Base-by-base conservation (phyloP, 2,329 filamentous ascomycete genomes). In the Thelonectria discophora region DNA sequence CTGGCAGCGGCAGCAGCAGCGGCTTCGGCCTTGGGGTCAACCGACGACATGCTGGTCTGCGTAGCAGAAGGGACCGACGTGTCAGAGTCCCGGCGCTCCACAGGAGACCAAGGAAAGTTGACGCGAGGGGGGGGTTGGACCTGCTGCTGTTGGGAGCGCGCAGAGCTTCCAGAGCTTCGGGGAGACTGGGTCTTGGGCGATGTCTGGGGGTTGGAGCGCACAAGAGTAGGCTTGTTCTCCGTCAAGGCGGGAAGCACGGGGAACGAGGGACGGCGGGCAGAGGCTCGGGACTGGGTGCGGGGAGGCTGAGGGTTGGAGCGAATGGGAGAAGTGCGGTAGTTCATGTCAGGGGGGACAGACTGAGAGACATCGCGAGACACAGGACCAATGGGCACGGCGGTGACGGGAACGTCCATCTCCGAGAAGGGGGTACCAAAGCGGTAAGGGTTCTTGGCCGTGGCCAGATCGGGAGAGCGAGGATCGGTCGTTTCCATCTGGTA, bases 321-420 rank as follows among this genome's bases (percentile, higher is more conserved):
- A 71, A 60, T 73, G 60, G 74, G 74, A 62, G 75, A 72, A 43
- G 80, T 75, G 32, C 88, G 86, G 81, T 90, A 97, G 74, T 88
- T 89, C 93, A 97, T 97, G 78, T 97, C 89, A 7, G 94, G 94
- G 45, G 94, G 94, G 0, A 97, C 94, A 5, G 94, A 97, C 76
- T 97, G 93, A 24, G 93, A 97, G 48, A 84, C 82, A 72, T 95
- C 90, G 52, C 94, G 90, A 46, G 90, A 84, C 32, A 97, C 82
- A 7, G 91, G 91, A 0, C 90, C 91, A 15, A 88, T 71, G 1
- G 87, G 86, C 45, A 94, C 82, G 3, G 89, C 85, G 1, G 92
- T 95, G 61, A 96, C 79, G 0, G 94, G 94, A 12, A 94, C 88
- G 74, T 97, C 94, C 83, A 94, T 90, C 73, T 97, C 93, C 2